Conservation (phyloP, 768 basidiomycete species). For the Tubosaeta brunneosetosa region DNA sequence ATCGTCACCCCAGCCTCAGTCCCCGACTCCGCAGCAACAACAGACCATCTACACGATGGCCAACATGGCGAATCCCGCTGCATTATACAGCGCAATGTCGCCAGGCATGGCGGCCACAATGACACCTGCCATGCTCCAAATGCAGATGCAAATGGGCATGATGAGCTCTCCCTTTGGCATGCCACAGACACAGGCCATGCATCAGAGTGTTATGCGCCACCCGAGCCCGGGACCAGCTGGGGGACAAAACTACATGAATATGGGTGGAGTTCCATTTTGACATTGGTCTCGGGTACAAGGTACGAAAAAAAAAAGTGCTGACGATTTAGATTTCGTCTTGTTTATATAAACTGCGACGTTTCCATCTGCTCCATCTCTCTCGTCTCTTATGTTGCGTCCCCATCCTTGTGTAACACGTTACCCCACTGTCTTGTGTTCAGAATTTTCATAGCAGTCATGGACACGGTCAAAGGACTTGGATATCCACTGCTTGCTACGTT, state of each 20-base stretch:
- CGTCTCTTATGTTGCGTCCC: slow-evolving; percentile 19
- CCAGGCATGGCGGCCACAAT: slow-evolving; percentile 28
- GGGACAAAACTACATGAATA: slow-evolving; percentile 43
- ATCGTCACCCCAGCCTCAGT: slow-evolving; percentile 35
- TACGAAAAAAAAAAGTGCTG: slow-evolving; percentile 13
- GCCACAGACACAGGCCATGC: slow-evolving; percentile 69
- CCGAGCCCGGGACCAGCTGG: slow-evolving; percentile 58
- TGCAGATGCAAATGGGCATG: slow-evolving; percentile 48
- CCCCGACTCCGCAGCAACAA: slow-evolving; percentile 40
- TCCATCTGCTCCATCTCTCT: slow-evolving; percentile 15
- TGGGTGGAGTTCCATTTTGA: slow-evolving; percentile 34
- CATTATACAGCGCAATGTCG: slow-evolving; percentile 32
- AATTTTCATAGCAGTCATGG: slow-evolving; percentile 28
- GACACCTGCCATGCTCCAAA: slow-evolving; percentile 34
- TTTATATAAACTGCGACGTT: slow-evolving; percentile 3
- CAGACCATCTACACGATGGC: slow-evolving; percentile 45
- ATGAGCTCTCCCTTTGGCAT: slow-evolving; percentile 49
- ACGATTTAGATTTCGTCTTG: slow-evolving; percentile 26
- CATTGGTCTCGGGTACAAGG: slow-evolving; percentile 5
- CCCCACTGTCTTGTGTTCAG: slow-evolving; percentile 26
- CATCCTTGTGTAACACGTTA: slow-evolving; percentile 26
- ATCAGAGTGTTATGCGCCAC: slow-evolving; percentile 81
- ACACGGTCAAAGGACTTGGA: slow-evolving; percentile 54
- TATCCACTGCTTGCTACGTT: slow-evolving; percentile 47
- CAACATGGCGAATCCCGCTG: slow-evolving; percentile 44